Evolutionary conservation across 768 basidiomycete genomes (phyloP).

Genomic region (Tylopilus plumbeoviolaceoides): DNA sequence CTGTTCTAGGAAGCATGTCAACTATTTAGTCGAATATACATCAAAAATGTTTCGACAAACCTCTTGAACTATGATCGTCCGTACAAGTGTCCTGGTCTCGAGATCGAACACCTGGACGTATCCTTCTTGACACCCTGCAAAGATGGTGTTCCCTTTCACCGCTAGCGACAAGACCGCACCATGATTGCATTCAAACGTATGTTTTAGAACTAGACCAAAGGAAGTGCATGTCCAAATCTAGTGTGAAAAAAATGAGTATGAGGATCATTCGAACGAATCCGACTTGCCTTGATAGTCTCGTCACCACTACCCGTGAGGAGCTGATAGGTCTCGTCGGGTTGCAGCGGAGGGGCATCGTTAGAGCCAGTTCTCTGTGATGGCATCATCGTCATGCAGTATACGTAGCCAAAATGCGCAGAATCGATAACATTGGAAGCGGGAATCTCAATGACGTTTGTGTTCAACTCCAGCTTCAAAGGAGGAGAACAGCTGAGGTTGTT

Average conservation of each 20-base stretch:
- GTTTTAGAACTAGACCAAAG: conserved; percentile 44
- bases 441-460: conserved; percentile 43
- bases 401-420: conserved; percentile 92
- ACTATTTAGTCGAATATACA: neutral
- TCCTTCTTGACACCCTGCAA: conserved; percentile 93
- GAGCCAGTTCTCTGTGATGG: conserved; percentile 38
- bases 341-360: conserved; percentile 23
- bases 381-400: conserved; percentile 73
- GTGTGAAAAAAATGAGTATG: neutral
- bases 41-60: conserved; percentile 32
- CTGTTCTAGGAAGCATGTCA: conserved; percentile 43
- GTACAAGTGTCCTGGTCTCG: conserved; percentile 81
- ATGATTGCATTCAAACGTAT: conserved; percentile 67
- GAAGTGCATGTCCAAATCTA: conserved; percentile 67
- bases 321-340: conserved; percentile 33
- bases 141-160: conserved; percentile 73
- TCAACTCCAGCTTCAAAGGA: conserved; percentile 8
- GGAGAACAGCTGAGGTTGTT: conserved; percentile 44
- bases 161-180: conserved; percentile 85
- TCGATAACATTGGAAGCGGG: conserved; percentile 70
- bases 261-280: neutral
- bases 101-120: conserved; percentile 88
- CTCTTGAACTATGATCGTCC: conserved; percentile 85
- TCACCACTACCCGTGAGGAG: conserved; percentile 90
- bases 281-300: conserved; percentile 74